Evolutionary conservation across 129 eudicot species (phyloP).

Genomic region (Lactuca sativa): DNA sequence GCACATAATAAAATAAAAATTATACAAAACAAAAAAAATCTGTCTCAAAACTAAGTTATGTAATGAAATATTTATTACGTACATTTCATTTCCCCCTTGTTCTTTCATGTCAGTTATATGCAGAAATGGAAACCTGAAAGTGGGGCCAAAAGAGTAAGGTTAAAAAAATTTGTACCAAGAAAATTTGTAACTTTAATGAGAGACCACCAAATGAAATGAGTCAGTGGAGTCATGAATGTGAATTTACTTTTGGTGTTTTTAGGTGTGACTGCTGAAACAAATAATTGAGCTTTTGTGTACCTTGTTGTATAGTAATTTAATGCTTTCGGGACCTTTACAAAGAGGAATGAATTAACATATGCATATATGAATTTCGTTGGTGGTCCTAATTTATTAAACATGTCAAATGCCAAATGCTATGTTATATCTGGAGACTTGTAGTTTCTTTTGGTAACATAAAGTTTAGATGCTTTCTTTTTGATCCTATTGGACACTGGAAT

Average conservation of each 20-base stretch:
- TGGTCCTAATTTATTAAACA: slow-evolving; percentile 22
- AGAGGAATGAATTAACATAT: background rate
- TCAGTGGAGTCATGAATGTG: slow-evolving; percentile 38
- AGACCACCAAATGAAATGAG: slow-evolving; percentile 35
- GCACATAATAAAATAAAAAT: slow-evolving; percentile 34
- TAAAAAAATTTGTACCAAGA: slow-evolving; percentile 22
- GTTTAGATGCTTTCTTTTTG: slow-evolving; percentile 9
- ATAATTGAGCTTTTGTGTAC: slow-evolving; percentile 32
- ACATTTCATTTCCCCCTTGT: slow-evolving; percentile 13
- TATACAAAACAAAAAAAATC: slow-evolving; percentile 21
- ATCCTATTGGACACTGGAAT: slow-evolving; percentile 11
- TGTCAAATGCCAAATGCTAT: background rate
- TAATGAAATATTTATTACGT: slow-evolving; percentile 1
- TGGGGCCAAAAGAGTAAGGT: slow-evolving; percentile 30
- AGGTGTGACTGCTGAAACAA: slow-evolving; percentile 19
- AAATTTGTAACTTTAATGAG: slow-evolving; percentile 29
- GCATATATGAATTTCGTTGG: slow-evolving; percentile 16
- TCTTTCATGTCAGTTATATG: slow-evolving; percentile 27
- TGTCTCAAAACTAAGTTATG: background rate
- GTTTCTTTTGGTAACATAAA: slow-evolving; percentile 1
- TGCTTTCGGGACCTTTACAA: slow-evolving; percentile 32
- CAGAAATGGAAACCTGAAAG: slow-evolving; percentile 34
- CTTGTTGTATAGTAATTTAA: background rate
- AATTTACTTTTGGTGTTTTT: slow-evolving; percentile 25
- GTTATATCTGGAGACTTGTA: slow-evolving; percentile 5